Conservation (phyloP, 441 rosid genomes). For the Populus trichocarpa region DNA sequence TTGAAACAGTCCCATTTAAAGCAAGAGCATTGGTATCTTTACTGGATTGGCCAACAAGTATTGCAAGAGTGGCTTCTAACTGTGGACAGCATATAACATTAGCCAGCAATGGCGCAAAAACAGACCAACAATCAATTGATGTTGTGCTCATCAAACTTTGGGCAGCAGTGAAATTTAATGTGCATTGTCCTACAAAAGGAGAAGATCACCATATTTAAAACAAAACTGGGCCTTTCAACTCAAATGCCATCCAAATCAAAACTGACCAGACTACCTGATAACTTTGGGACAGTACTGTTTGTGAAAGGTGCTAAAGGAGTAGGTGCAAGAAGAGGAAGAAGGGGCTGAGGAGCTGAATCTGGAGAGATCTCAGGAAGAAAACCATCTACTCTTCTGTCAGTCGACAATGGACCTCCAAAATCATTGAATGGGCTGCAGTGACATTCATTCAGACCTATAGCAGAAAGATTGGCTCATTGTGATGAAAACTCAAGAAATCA, state of each 20-base stretch:
- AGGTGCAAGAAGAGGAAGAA: slow-evolving; percentile 80
- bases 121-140: slow-evolving; percentile 67
- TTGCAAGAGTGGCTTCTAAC: slow-evolving; percentile 62
- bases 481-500: neutral
- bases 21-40: slow-evolving; percentile 63
- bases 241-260: slow-evolving; percentile 6
- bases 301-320: slow-evolving; percentile 74
- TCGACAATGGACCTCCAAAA: slow-evolving; percentile 19
- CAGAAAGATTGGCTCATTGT: slow-evolving; percentile 10
- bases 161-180: slow-evolving; percentile 64
- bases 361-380: slow-evolving; percentile 67
- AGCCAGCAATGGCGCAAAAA: slow-evolving; percentile 79
- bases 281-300: slow-evolving; percentile 58
- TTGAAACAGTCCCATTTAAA: slow-evolving; percentile 53
- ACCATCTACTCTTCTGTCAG: slow-evolving; percentile 24
- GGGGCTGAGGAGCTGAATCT: slow-evolving; percentile 65
- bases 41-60: slow-evolving; percentile 77
- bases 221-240: slow-evolving; percentile 8
- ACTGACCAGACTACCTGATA: slow-evolving; percentile 51
- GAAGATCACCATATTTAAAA: slow-evolving; percentile 3
- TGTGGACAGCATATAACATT: slow-evolving; percentile 97
- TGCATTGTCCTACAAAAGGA: slow-evolving; percentile 57
- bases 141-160: slow-evolving; percentile 72
- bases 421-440: slow-evolving; percentile 24
- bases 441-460: slow-evolving; percentile 49